Base-by-base conservation (phyloP, 2,329 filamentous ascomycete species). In the Exserohilum turcica region DNA sequence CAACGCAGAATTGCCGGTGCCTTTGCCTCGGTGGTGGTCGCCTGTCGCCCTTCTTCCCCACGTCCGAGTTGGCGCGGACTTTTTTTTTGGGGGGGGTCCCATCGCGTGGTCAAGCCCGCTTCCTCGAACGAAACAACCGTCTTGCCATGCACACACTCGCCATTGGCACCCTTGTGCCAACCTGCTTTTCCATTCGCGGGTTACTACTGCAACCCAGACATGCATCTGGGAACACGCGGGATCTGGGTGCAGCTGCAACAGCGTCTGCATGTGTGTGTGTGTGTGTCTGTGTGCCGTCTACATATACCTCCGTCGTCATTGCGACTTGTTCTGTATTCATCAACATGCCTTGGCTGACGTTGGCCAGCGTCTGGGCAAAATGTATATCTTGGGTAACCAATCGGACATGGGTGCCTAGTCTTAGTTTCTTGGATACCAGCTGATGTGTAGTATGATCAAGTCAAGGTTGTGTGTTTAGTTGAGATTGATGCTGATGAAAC, bases 321-420 rank as follows among this genome's bases (percentile, higher is more conserved):
- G 42, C 50, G 44, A 52, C 51, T 37, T 31, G 48, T 42, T n/a
- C 29, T 38, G 15, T 16, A 33, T 42, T 33, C 10, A 8, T 27
- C 31, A 37, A 15, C 43, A 21, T 27, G 35, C 51, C 57, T 59
- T 59, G 55, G 57, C 51, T 49, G 48, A 51, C 48, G 48, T 57
- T 48, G 13, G 49, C 43, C 31, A n/a, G 28, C 27, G 28, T 46
- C 48, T 51, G 43, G 42, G 42, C 42, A 29, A 8, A 24, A 28
- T 4, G 19, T 31, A 16, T 16, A 32, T 15, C n/a, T n/a, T 10
- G 4, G 8, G 12, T 5, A 33, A n/a, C 29, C 43, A 39, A 40
- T 47, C 10, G 10, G 21, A 35, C 9, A 16, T 3, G 18, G 8
- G 15, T 4, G 13, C 9, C 16, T 9, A 35, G 36, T 35, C 19